phyloP scores from a whole-genome alignment of 2,329 filamentous ascomycete species.

The Trichoderma afroharzianum region DNA sequence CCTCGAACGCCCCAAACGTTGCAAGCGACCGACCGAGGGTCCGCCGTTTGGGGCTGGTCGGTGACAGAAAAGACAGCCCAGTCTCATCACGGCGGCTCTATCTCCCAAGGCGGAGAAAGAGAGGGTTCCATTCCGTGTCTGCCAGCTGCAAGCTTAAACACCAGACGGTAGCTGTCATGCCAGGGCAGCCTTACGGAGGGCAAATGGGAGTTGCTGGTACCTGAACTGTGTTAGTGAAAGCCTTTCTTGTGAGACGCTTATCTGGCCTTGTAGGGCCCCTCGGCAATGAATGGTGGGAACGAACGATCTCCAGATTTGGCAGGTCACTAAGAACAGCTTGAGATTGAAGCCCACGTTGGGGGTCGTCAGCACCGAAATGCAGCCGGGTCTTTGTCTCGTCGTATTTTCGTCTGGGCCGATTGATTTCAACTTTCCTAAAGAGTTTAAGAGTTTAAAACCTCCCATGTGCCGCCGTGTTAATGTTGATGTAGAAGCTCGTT shows the following conservation, averaged over 20 bases:
- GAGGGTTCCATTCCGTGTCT: not conserved
- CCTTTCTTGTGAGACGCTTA: constrained; percentile 1
- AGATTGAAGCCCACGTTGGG: constrained; percentile 5
- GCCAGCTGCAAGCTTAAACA: not conserved
- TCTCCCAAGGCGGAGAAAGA: not conserved
- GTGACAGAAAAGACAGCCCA: not conserved
- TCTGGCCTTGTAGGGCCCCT: not conserved
- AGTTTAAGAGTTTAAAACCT: not conserved
- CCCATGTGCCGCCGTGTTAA: not conserved
- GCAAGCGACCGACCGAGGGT: not conserved
- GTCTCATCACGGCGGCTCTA: not conserved
- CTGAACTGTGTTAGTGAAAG: not conserved
- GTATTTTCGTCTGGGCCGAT: not conserved
- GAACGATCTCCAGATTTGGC: constrained; percentile 8
- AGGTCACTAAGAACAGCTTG: constrained; percentile 1
- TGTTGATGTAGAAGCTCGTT: not conserved
- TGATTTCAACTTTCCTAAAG: not conserved
- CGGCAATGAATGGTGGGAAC: not conserved
- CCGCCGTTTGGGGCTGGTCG: not conserved
- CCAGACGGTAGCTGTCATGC: not conserved
- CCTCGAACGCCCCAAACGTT: not conserved
- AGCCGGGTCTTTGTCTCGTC: not conserved
- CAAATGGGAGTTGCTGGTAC: not conserved
- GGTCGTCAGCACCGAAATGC: constrained; percentile 17
- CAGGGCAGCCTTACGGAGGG: not conserved